Percentiles rank a stretch among this genome's conserved stretches.
phyloP scores from a whole-genome alignment of 2,329 filamentous ascomycete genomes.

The Cladosporium sphaerospermum region DNA sequence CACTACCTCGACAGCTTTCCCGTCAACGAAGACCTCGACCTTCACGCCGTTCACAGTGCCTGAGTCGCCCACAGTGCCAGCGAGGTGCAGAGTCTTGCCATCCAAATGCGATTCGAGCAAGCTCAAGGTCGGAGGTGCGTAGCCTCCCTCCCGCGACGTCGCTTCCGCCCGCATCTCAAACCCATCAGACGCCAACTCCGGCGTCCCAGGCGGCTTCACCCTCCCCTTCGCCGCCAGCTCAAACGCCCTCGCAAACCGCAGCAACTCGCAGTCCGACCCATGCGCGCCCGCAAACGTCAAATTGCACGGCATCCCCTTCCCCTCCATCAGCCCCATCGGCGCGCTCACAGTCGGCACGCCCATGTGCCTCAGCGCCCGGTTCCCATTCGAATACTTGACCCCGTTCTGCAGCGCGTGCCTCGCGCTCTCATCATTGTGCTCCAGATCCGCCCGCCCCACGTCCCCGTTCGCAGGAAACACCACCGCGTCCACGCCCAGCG shows the following conservation, averaged over 20 bases:
- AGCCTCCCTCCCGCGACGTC: not conserved
- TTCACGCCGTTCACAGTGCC: not conserved
- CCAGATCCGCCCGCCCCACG: slow-evolving; percentile 44
- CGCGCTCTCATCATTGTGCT: slow-evolving; percentile 31
- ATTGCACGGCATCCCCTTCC: slow-evolving; percentile 47
- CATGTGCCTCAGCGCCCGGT: slow-evolving; percentile 47
- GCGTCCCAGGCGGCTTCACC: slow-evolving; percentile 21
- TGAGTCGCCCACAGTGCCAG: slow-evolving; percentile 3
- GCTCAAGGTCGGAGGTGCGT: not conserved
- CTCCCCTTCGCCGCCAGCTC: slow-evolving; percentile 21
- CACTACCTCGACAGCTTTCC: not conserved
- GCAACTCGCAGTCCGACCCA: slow-evolving; percentile 38
- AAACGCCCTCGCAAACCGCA: slow-evolving; percentile 25
- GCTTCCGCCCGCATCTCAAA: not conserved
- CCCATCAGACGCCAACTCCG: slow-evolving; percentile 19
- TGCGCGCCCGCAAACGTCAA: slow-evolving; percentile 48
- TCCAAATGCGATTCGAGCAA: slow-evolving; percentile 11
- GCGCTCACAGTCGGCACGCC: slow-evolving; percentile 51
- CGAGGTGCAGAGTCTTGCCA: slow-evolving; percentile 1
- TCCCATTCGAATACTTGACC: slow-evolving; percentile 50
- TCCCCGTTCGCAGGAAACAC: slow-evolving; percentile 49
- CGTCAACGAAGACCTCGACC: slow-evolving; percentile 14
- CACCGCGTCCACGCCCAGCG: slow-evolving; percentile 37
- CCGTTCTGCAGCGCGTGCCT: slow-evolving; percentile 44
- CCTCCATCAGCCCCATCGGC: slow-evolving; percentile 46